These are phyloP conservation scores for Xerocomus brunneocitrinus DNA, from an alignment of 768 basidiomycete species.

Conservation along the genomic window DNA sequence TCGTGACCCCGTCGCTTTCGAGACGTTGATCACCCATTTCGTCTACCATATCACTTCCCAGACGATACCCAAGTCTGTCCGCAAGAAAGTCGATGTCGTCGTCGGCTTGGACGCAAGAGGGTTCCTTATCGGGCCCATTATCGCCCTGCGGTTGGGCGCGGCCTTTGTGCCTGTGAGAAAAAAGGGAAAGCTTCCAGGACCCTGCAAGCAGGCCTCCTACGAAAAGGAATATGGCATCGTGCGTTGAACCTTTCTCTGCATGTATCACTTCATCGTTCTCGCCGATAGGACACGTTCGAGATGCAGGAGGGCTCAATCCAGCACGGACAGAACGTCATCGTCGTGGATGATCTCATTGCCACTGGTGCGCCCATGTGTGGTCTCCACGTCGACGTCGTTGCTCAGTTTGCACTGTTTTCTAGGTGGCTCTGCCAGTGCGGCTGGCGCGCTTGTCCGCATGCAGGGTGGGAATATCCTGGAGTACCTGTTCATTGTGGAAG, in stretches of 20 bases:
- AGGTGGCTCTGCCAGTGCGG: constrained; percentile 94
- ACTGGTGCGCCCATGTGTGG: constrained; percentile 57
- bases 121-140: constrained; percentile 89
- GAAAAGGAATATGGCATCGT: constrained; percentile 93
- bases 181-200: constrained; percentile 89
- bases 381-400: background rate
- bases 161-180: constrained; percentile 97
- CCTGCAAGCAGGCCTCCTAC: constrained; percentile 68
- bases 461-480: constrained; percentile 83
- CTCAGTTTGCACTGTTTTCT: constrained; percentile 4
- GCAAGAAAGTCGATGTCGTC: constrained; percentile 80
- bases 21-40: constrained; percentile 87
- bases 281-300: constrained; percentile 86
- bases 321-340: constrained; percentile 76
- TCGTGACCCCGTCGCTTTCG: constrained; percentile 79
- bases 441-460: constrained; percentile 81
- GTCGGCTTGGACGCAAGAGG: constrained; percentile 96
- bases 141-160: constrained; percentile 86
- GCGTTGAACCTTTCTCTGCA: constrained; percentile 23
- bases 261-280: background rate
- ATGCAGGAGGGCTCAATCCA: constrained; percentile 87
- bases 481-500: constrained; percentile 91
- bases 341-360: constrained; percentile 94
- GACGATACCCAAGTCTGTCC: constrained; percentile 56
- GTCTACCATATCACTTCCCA: constrained; percentile 79